A percentile compares a stretch with the other conserved stretches of the same genome.
Conservation (phyloP, 352 stramenopile species). For the Phytophthora parvispora region DNA sequence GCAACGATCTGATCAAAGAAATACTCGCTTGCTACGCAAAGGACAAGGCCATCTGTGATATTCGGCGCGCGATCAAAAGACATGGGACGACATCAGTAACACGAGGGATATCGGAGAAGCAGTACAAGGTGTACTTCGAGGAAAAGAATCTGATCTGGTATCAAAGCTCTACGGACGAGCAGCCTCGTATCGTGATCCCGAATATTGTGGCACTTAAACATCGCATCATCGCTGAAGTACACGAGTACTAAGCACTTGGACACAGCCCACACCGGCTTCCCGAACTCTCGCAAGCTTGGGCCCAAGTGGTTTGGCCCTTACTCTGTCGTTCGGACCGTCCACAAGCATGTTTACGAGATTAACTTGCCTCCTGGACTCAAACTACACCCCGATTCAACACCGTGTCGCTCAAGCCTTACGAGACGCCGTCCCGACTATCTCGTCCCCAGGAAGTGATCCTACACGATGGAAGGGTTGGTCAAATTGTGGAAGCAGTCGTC, state of each 20-base stretch:
- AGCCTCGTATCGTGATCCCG: neutral
- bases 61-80: neutral
- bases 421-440: neutral
- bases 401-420: conserved; percentile 4
- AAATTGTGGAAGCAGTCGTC: conserved; percentile 4
- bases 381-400: conserved; percentile 1
- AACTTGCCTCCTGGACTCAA: conserved; percentile 7
- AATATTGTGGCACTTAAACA: neutral
- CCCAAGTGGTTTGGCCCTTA: conserved; percentile 1
- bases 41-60: neutral
- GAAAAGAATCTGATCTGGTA: neutral
- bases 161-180: neutral
- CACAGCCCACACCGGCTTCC: neutral
- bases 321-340: neutral
- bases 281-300: neutral
- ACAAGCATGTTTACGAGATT: conserved; percentile 9
- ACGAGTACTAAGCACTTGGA: conserved; percentile 1
- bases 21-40: neutral
- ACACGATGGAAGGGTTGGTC: conserved; percentile 1
- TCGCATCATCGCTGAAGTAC: conserved; percentile 5
- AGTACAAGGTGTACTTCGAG: neutral
- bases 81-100: neutral
- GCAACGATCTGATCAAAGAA: neutral
- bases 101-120: neutral
- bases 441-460: neutral